Conservation (phyloP, 176 grass and related monocot species). For the Echinochloa phyllopogon region DNA sequence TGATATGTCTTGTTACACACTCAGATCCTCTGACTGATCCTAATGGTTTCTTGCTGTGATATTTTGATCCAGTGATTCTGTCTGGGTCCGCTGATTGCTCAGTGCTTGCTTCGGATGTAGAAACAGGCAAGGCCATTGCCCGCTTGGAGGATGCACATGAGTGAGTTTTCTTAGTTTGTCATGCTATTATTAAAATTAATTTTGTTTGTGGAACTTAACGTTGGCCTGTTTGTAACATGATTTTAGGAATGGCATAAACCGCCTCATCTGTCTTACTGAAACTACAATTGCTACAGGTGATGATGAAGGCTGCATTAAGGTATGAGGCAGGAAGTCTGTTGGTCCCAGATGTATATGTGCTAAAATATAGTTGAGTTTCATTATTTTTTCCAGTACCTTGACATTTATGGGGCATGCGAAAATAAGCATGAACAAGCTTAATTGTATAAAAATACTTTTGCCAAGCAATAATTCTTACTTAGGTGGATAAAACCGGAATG, state of each 20-base stretch:
- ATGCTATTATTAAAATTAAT: background rate
- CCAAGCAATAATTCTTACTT: background rate
- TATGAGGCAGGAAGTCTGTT: constrained; percentile 36
- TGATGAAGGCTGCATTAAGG: constrained; percentile 96
- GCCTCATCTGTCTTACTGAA: constrained; percentile 90
- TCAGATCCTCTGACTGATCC: background rate
- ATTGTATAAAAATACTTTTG: background rate
- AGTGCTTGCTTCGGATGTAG: constrained; percentile 72
- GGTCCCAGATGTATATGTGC: background rate
- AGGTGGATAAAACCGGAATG: background rate
- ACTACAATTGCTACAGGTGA: constrained; percentile 82
- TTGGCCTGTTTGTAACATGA: constrained; percentile 12
- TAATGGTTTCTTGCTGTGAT: background rate
- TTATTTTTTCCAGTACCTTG: background rate
- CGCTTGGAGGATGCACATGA: constrained; percentile 75
- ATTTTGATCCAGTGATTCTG: constrained; percentile 66
- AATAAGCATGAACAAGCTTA: background rate
- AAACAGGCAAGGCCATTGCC: constrained; percentile 74
- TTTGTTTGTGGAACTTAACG: constrained; percentile 28
- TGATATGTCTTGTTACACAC: background rate
- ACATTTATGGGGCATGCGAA: background rate
- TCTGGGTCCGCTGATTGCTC: constrained; percentile 78
- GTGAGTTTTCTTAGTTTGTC: constrained; percentile 40
- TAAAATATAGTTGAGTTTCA: constrained; percentile 8
- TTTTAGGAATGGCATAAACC: constrained; percentile 73